Evolutionary conservation across 2,329 filamentous ascomycete species (phyloP).

Genomic region (Fusarium sp.): DNA sequence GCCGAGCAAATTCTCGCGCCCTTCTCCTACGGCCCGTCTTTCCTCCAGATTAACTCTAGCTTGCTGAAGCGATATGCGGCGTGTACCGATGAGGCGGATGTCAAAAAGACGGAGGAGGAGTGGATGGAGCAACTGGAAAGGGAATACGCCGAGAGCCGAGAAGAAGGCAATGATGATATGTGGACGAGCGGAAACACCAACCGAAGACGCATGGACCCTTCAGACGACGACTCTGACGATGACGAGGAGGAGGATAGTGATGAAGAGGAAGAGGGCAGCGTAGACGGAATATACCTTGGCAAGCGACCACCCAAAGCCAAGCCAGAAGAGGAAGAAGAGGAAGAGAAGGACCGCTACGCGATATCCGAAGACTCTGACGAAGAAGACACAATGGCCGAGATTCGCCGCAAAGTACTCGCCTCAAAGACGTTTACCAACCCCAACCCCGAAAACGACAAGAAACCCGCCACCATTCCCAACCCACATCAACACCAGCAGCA

Average conservation of each 20-base stretch:
- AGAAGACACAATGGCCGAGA: conserved; percentile 89
- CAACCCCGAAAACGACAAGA: conserved; percentile 62
- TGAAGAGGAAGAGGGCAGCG: conserved; percentile 61
- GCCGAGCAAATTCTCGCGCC: conserved; percentile 85
- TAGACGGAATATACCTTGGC: conserved; percentile 74
- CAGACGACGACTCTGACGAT: conserved; percentile 65
- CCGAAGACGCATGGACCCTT: conserved; percentile 68
- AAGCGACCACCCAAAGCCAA: conserved; percentile 60
- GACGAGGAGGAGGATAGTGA: conserved; percentile 63
- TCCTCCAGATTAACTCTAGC: conserved; percentile 90
- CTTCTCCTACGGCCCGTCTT: conserved; percentile 90
- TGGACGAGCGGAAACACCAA: conserved; percentile 96
- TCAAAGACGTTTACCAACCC: conserved; percentile 84
- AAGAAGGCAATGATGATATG: conserved; percentile 78
- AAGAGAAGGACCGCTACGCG: conserved; percentile 76
- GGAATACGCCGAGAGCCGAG: conserved; percentile 87
- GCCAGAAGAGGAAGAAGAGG: conserved; percentile 60
- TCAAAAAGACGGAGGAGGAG: conserved; percentile 87
- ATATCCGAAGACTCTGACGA: conserved; percentile 88
- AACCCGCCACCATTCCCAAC: conserved; percentile 74
- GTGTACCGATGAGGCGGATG: conserved; percentile 82
- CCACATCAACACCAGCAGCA: conserved; percentile 61
- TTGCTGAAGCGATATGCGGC: conserved; percentile 88
- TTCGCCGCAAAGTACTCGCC: conserved; percentile 88
- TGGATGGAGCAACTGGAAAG: conserved; percentile 93